Evolutionary conservation across 495 filamentous ascomycete species (phyloP), one percentile per base, ranked within the genome.

Genomic region (Diplogelasinospora grovesii): DNA sequence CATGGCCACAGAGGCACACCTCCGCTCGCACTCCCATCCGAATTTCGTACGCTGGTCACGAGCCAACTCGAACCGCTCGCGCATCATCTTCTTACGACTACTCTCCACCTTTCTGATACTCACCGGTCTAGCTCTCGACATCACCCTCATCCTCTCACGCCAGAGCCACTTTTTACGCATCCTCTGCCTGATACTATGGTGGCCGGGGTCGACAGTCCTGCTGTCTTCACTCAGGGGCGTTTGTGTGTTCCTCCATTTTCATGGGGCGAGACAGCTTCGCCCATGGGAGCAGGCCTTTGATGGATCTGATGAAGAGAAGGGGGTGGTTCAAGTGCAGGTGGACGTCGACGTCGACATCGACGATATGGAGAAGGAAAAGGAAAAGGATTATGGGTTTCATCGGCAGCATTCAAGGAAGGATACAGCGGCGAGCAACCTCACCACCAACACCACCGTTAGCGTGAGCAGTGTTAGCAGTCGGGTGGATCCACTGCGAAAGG

Each of bases 281-380:
- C 81, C 82, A 0, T 87, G 83, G 83, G 82, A 86, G 54, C 29
- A 34, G 25, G 26, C n/a, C n/a, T n/a, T n/a, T n/a, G n/a, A n/a
- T n/a, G n/a, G n/a, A n/a, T 19, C n/a, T n/a, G n/a, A 22, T 4
- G 24, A 22, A 20, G 39, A 2, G 22, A 16, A 24, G 21, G 20
- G n/a, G n/a, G n/a, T n/a, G n/a, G n/a, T n/a, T n/a, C n/a, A n/a
- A n/a, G n/a, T n/a, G n/a, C n/a, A 22, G 20, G 14, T 79, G 11
- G 78, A 78, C 53, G 21, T 15, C 20, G 51, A 53, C 11, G 64
- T 62, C 25, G 63, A 15, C 21, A 21, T 4, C 9, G 29, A 22
- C 9, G 28, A 41, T 8, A 36, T n/a, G 29, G 42, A 45, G 30
- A 15, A 22, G 22, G 23, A 43, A 6, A 53, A 60, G 14, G 50